These are phyloP conservation scores for Aphanoascus verrucosus DNA, from an alignment of 2,329 filamentous ascomycete species.

Conservation along the genomic window DNA sequence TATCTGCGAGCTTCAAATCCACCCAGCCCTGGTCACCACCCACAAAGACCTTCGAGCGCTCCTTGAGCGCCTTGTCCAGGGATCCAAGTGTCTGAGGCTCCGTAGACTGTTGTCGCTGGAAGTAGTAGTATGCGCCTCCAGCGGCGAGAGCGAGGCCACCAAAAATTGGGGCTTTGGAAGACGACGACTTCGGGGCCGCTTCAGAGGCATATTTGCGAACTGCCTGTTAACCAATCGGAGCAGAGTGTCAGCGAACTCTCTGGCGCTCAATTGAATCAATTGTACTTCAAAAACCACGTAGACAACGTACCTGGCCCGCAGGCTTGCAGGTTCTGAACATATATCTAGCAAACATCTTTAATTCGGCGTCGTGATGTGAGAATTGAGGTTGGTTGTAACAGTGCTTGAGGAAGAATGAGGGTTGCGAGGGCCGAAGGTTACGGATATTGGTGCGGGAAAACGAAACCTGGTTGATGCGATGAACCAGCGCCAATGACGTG, in stretches of 20 bases:
- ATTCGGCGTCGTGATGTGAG: not conserved
- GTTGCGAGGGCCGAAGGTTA: not conserved
- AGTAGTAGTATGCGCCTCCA: constrained; percentile 50
- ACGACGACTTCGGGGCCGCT: constrained; percentile 24
- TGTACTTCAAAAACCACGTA: constrained; percentile 23
- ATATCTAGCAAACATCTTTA: constrained; percentile 57
- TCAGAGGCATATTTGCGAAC: constrained; percentile 62
- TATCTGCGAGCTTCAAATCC: constrained; percentile 64
- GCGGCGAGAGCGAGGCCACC: constrained; percentile 34
- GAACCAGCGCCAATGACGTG: not conserved
- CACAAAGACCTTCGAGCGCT: constrained; percentile 50
- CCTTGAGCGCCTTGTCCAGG: constrained; percentile 25
- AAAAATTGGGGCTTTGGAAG: constrained; percentile 52
- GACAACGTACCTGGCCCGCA: constrained; percentile 49
- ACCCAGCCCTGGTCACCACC: constrained; percentile 87
- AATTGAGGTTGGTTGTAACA: not conserved
- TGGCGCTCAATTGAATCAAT: not conserved
- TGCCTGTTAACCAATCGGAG: constrained; percentile 37
- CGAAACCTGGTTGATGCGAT: not conserved
- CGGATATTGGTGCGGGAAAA: not conserved
- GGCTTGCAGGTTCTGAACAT: constrained; percentile 55
- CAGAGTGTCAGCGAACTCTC: not conserved
- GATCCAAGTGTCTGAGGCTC: constrained; percentile 18
- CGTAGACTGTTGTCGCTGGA: constrained; percentile 23
- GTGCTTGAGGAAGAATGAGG: not conserved